These are phyloP conservation scores for Schwanniomyces polymorphus DNA, from an alignment of 805 yeast genomes.

Conservation along the genomic window DNA sequence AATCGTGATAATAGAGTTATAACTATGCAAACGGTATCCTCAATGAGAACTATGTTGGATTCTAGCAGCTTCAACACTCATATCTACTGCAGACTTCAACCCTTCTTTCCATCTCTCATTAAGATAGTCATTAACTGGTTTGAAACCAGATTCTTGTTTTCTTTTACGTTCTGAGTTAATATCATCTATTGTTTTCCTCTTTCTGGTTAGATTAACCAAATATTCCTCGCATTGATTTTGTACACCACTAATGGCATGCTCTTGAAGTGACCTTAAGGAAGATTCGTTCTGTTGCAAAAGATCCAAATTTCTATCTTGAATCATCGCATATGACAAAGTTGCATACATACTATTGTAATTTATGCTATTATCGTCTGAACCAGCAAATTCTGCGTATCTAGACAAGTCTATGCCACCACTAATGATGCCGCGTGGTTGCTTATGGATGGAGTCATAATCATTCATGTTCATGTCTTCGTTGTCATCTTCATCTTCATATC, in stretches of 20 bases:
- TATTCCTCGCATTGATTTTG: constrained; percentile 22
- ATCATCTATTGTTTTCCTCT: constrained; percentile 44
- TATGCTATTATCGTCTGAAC: constrained; percentile 11
- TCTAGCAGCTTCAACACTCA: constrained; percentile 27
- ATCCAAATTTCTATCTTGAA: constrained; percentile 42
- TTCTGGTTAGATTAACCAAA: constrained; percentile 24
- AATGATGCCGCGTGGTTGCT: constrained; percentile 9
- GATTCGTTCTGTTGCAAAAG: constrained; percentile 30
- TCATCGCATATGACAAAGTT: constrained; percentile 38
- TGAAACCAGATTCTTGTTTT: constrained; percentile 40
- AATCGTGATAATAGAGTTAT: too few relatives aligned
- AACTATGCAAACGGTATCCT: neutral
- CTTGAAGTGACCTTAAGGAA: constrained; percentile 37
- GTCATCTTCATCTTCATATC: constrained; percentile 26
- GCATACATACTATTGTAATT: constrained; percentile 28
- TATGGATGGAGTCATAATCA: constrained; percentile 10
- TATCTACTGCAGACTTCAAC: constrained; percentile 37
- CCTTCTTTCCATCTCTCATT: constrained; percentile 53
- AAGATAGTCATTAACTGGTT: constrained; percentile 46
- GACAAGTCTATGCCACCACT: constrained; percentile 32
- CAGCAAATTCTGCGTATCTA: constrained; percentile 25
- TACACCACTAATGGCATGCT: constrained; percentile 26
- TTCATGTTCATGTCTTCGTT: constrained; percentile 12
- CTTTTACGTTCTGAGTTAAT: constrained; percentile 41
- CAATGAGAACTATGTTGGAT: constrained; percentile 9